Evolutionary conservation across 1,284 basidiomycete species (phyloP).

Genomic region (Papiliotrema flavescens): DNA sequence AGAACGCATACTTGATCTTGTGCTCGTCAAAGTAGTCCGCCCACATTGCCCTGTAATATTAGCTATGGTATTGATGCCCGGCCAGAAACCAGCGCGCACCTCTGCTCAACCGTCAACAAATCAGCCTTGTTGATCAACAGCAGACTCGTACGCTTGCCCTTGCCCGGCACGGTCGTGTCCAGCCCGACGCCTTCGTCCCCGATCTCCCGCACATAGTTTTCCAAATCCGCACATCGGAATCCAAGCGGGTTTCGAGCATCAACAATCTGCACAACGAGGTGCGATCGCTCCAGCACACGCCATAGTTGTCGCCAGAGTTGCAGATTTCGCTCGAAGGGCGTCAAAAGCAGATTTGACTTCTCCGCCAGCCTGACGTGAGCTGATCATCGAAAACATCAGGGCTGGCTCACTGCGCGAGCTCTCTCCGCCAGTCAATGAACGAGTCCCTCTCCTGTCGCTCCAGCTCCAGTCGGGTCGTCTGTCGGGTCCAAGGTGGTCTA

Average conservation of each 20-base stretch:
- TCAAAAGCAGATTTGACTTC: slow-evolving; percentile 66
- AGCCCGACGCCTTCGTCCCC: slow-evolving; percentile 68
- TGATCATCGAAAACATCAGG: background rate
- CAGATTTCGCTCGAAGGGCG: slow-evolving; percentile 91
- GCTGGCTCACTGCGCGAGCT: slow-evolving; percentile 71
- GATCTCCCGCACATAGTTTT: slow-evolving; percentile 78
- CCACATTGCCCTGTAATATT: slow-evolving; percentile 63
- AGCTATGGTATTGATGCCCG: background rate
- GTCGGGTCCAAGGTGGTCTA: slow-evolving; percentile 77
- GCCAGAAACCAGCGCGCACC: slow-evolving; percentile 51
- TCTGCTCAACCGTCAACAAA: slow-evolving; percentile 79
- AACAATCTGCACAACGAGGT: slow-evolving; percentile 91
- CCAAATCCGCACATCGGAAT: slow-evolving; percentile 89
- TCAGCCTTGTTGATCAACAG: slow-evolving; percentile 97
- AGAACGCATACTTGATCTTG: slow-evolving; percentile 84
- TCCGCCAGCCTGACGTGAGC: slow-evolving; percentile 51
- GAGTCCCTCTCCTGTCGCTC: slow-evolving; percentile 82
- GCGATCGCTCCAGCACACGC: slow-evolving; percentile 90
- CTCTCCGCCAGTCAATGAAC: slow-evolving; percentile 87
- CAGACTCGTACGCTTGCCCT: slow-evolving; percentile 67
- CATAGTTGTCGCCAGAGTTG: slow-evolving; percentile 97
- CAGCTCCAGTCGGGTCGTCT: slow-evolving; percentile 69
- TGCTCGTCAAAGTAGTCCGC: slow-evolving; percentile 88
- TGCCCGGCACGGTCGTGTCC: slow-evolving; percentile 62
- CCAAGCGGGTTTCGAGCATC: slow-evolving; percentile 88